Evolutionary conservation across 2,329 filamentous ascomycete genomes (phyloP).

Genomic region (Chalaropsis ovoidea): DNA sequence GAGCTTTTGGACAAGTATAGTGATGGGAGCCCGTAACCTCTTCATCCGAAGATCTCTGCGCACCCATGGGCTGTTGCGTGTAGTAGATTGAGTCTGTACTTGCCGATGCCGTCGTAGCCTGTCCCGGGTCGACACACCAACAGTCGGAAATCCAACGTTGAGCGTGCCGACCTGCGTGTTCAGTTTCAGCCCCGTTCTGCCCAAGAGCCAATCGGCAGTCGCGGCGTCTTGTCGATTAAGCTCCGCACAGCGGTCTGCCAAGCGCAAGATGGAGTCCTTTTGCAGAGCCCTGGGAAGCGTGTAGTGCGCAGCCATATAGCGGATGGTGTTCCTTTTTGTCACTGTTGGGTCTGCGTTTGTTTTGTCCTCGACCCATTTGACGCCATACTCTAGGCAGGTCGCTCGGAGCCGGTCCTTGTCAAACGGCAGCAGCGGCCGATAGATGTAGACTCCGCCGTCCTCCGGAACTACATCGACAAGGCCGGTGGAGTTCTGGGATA

Average conservation of each 20-base stretch:
- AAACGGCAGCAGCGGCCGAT: conserved; percentile 61
- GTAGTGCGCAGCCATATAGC: conserved; percentile 46
- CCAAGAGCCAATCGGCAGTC: conserved; percentile 43
- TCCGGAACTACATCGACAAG: conserved; percentile 38
- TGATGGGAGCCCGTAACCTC: conserved; percentile 32
- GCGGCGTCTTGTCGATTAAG: conserved; percentile 39
- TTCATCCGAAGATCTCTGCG: background rate
- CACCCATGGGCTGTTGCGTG: background rate
- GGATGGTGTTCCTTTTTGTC: conserved; percentile 71
- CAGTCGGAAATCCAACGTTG: background rate
- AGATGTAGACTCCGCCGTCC: conserved; percentile 54
- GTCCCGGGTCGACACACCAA: background rate
- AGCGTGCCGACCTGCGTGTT: conserved; percentile 12
- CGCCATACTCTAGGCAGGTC: conserved; percentile 57
- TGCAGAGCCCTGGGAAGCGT: conserved; percentile 60
- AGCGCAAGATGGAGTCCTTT: conserved; percentile 50
- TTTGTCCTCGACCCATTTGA: conserved; percentile 72
- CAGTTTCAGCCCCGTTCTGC: background rate
- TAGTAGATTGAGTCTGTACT: background rate
- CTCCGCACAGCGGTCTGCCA: conserved; percentile 45
- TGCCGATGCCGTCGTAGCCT: background rate
- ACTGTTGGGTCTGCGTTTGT: conserved; percentile 71
- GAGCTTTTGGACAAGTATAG: conserved; percentile 40
- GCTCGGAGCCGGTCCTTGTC: conserved; percentile 62
- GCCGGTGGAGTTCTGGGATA: background rate